phyloP scores from a whole-genome alignment of 2,329 filamentous ascomycete genomes.

The Aspergillus quadrilineatus region DNA sequence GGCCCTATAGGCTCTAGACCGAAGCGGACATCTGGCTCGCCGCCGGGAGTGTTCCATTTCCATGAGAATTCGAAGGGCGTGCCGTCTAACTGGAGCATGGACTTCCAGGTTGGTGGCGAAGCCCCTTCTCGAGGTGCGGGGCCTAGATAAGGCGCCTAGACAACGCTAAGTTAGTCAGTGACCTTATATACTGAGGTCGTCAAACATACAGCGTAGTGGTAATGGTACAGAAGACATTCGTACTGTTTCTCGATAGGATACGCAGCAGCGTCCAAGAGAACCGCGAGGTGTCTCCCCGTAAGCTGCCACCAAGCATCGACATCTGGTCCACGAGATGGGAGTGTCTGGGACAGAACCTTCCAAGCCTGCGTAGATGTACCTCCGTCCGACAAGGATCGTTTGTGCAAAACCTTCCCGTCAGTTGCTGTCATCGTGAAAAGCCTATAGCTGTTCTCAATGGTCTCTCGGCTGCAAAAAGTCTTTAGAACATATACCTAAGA shows the following conservation, averaged over 20 bases:
- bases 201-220: slow-evolving; percentile 9
- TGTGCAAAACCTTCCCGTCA: not conserved
- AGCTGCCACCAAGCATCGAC: slow-evolving; percentile 10
- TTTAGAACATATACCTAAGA: not conserved
- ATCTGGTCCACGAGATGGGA: slow-evolving; percentile 4
- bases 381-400: not conserved
- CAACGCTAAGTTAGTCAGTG: not conserved
- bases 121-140: not conserved
- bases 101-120: slow-evolving; percentile 3
- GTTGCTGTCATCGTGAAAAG: not conserved
- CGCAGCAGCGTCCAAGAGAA: slow-evolving; percentile 5
- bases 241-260: slow-evolving; percentile 12
- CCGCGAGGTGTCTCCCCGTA: slow-evolving; percentile 4
- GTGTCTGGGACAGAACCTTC: not conserved
- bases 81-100: slow-evolving; percentile 5
- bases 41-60: slow-evolving; percentile 1
- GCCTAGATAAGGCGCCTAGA: slow-evolving; percentile 8
- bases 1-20: slow-evolving; percentile 8
- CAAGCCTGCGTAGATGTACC: not conserved
- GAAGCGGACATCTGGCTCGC: slow-evolving; percentile 6
- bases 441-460: not conserved
- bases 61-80: slow-evolving; percentile 8
- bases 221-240: slow-evolving; percentile 8
- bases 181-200: not conserved
- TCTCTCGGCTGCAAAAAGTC: not conserved